Evolutionary conservation across 352 stramenopile species (phyloP), one percentile per base, ranked within the genome.

Genomic region (Phytophthora litchii): DNA sequence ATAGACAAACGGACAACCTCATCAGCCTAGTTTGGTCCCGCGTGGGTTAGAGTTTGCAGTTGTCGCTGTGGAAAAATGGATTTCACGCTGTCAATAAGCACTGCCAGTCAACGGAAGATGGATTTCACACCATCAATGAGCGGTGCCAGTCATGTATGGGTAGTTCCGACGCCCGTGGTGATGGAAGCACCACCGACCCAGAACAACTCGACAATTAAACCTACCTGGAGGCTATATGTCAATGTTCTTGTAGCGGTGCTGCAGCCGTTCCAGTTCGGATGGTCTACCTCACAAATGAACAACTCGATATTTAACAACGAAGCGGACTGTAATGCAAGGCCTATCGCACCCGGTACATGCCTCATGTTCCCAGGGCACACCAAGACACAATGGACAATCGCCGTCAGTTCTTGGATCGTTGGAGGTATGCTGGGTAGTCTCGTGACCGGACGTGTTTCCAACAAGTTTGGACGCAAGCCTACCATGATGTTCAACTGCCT

Each of bases 331-430:
- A 61, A 72, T 12, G 74, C 66, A 12, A 64, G 62, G 23, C 80
- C 78, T 10, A 64, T 88, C 3, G 57, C 41, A 60, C 41, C 52
- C 3, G 64, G 58, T 13, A 68, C 64, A 0, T 72, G 64, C 45
- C 52, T 72, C 50, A 68, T 72, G 58, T 72, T 72, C 19, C 64
- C 64, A 0, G 58, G 64, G 20, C 64, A 72, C 32, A 68, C 58
- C 4, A 64, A 70, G 7, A 56, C 38, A 4, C 52, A 89, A 34
- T 91, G 82, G 82, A 84, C 67, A 5, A 76, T 73, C 32, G 72
- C 78, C 17, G 72, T 88, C 19, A 85, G 80, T 47, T 68, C 67
- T 11, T 89, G 79, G 79, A 75, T 89, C 52, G 54, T 85, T 16
- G 78, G 77, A 14, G 77, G 74, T 31, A 84, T 85, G 70, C 45